phyloP scores from a whole-genome alignment of 192 early-diverging fungal species.

The Entomortierella lignicola region DNA sequence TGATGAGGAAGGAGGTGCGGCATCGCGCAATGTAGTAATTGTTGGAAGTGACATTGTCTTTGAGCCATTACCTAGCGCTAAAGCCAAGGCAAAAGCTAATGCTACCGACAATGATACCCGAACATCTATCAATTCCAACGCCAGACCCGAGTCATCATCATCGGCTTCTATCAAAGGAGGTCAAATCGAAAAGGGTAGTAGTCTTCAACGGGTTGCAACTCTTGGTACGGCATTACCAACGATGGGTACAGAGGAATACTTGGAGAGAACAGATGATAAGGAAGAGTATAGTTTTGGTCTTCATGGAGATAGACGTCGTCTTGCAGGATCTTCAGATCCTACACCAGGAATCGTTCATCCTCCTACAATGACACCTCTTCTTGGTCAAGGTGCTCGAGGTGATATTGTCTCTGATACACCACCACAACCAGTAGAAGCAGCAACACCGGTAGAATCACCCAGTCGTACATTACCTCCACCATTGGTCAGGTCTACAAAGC shows the following conservation, averaged over 20 bases:
- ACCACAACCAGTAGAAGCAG: no score
- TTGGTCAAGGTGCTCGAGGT: slow-evolving; percentile 12
- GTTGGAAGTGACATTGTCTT: slow-evolving; percentile 51
- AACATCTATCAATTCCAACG: no score
- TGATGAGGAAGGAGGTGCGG: slow-evolving; percentile 2
- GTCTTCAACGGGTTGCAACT: slow-evolving; percentile 6
- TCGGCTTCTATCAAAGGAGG: neutral
- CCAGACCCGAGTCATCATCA: no score
- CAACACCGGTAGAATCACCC: no score
- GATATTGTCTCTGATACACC: neutral
- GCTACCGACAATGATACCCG: neutral
- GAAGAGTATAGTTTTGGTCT: slow-evolving; percentile 42
- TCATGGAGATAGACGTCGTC: slow-evolving; percentile 10
- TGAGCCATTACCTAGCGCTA: slow-evolving; percentile 48
- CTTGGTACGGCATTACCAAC: slow-evolving; percentile 27
- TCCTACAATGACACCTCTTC: neutral
- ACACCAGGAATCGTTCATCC: slow-evolving; percentile 1
- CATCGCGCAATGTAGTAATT: slow-evolving; percentile 27
- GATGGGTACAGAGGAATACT: slow-evolving; percentile 45
- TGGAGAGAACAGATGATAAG: slow-evolving; percentile 50
- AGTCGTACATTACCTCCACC: neutral
- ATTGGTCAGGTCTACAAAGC: neutral
- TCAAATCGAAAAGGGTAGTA: neutral
- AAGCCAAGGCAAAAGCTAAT: slow-evolving; percentile 10
- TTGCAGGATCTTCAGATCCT: slow-evolving; percentile 4